Evolutionary conservation across 805 yeast species (phyloP).

Genomic region (Zygoascus ofunaensis): DNA sequence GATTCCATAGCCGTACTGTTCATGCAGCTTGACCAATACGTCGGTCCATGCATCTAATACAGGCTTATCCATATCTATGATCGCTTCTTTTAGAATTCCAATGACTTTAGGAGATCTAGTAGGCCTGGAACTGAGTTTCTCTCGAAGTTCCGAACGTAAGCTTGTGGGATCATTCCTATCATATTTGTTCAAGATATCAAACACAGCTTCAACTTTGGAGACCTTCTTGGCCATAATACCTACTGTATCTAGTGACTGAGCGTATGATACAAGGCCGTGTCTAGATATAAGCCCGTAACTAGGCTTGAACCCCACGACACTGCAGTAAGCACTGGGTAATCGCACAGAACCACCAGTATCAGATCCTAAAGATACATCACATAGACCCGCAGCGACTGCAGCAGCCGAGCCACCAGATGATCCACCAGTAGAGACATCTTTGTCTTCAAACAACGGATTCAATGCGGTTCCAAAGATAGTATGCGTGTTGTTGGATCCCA

Average conservation of each 20-base stretch:
- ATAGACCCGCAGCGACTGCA: conserved; percentile 64
- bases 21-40: conserved; percentile 37
- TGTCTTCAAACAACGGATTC: conserved; percentile 36
- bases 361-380: conserved; percentile 77
- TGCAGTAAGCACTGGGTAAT: conserved; percentile 82
- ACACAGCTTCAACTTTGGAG: conserved; percentile 40
- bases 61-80: conserved; percentile 43
- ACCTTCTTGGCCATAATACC: conserved; percentile 62
- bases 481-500: conserved; percentile 53
- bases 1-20: conserved; percentile 41
- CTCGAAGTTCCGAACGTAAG: conserved; percentile 18
- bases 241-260: conserved; percentile 90
- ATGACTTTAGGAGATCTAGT: conserved; percentile 32
- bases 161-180: conserved; percentile 79
- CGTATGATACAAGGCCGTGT: conserved; percentile 87
- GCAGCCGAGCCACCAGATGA: conserved; percentile 97
- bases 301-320: conserved; percentile 83
- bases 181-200: conserved; percentile 42
- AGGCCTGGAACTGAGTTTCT: conserved; percentile 3
- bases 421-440: conserved; percentile 59
- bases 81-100: conserved; percentile 68
- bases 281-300: conserved; percentile 86
- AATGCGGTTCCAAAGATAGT: conserved; percentile 27
- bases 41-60: conserved; percentile 41
- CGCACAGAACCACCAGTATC: conserved; percentile 98